These are phyloP conservation scores for Dictyostelium discoideum DNA, from an alignment of 78 protist species.

Conservation along the genomic window DNA sequence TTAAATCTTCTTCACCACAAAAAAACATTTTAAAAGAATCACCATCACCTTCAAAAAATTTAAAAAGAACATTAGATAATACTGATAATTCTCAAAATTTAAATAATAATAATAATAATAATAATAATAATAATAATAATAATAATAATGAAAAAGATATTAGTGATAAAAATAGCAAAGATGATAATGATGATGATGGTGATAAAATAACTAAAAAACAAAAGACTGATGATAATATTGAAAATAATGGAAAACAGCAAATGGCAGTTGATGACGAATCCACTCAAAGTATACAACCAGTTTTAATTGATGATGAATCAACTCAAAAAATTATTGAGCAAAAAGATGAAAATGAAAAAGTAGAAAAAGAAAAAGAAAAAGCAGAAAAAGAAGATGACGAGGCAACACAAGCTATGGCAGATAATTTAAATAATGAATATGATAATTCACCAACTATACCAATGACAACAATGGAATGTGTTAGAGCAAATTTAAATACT, in stretches of 20 bases:
- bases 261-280: neutral
- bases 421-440: neutral
- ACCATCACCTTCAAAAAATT: neutral
- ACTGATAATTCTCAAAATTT: neutral
- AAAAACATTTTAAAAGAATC: neutral
- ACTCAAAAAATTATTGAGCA: neutral
- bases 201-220: neutral
- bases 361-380: too few species aligned
- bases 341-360: too few species aligned
- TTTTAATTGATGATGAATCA: neutral
- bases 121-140: neutral
- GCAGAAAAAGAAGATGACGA: neutral
- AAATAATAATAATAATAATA: neutral
- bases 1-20: neutral
- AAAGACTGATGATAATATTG: neutral
- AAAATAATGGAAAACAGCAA: neutral
- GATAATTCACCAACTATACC: constrained; percentile 18
- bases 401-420: neutral
- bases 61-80: neutral
- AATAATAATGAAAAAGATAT: neutral
- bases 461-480: neutral
- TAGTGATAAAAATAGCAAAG: neutral
- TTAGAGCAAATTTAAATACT: neutral
- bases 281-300: neutral
- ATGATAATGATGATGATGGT: too few species aligned